A percentile compares a stretch with the other conserved stretches of the same genome.
phyloP scores from a whole-genome alignment of 768 basidiomycete species.

The Lanmaoa pseudosensibilis region DNA sequence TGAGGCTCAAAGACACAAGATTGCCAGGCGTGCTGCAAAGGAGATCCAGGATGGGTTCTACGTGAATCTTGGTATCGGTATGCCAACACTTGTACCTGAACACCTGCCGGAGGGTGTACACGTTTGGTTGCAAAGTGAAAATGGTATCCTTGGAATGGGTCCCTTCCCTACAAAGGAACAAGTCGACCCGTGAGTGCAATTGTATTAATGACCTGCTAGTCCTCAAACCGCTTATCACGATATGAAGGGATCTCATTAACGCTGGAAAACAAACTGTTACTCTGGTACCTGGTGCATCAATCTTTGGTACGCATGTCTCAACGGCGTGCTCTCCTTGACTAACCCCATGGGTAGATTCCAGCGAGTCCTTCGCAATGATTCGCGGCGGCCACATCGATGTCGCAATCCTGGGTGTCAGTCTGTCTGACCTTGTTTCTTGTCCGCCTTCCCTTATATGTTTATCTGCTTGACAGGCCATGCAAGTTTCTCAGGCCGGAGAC shows the following conservation, averaged over 20 bases:
- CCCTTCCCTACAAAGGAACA: slow-evolving; percentile 84
- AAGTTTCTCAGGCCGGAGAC: slow-evolving; percentile 90
- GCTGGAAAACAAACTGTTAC: slow-evolving; percentile 96
- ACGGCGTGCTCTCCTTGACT: neutral
- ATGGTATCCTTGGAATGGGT: slow-evolving; percentile 86
- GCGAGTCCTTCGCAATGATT: slow-evolving; percentile 97
- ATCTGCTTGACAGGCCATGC: slow-evolving; percentile 68
- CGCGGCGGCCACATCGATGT: slow-evolving; percentile 95
- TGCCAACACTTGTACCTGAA: slow-evolving; percentile 87
- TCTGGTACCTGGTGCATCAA: slow-evolving; percentile 84
- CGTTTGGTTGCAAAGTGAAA: slow-evolving; percentile 93
- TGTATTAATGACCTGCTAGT: neutral
- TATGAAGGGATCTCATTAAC: slow-evolving; percentile 80
- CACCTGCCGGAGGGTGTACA: slow-evolving; percentile 68
- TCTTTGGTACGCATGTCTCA: slow-evolving; percentile 65
- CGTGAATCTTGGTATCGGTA: slow-evolving; percentile 88
- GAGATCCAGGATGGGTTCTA: slow-evolving; percentile 87
- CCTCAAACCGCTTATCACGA: slow-evolving; percentile 1
- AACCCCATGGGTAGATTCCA: slow-evolving; percentile 52
- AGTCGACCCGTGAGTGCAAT: slow-evolving; percentile 67
- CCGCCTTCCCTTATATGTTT: slow-evolving; percentile 1
- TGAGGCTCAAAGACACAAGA: slow-evolving; percentile 61
- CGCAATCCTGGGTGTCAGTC: slow-evolving; percentile 83
- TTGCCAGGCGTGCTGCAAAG: slow-evolving; percentile 84
- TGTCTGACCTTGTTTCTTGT: neutral